phyloP scores from a whole-genome alignment of 805 yeast species.

The Cyberlindnera petersonii region DNA sequence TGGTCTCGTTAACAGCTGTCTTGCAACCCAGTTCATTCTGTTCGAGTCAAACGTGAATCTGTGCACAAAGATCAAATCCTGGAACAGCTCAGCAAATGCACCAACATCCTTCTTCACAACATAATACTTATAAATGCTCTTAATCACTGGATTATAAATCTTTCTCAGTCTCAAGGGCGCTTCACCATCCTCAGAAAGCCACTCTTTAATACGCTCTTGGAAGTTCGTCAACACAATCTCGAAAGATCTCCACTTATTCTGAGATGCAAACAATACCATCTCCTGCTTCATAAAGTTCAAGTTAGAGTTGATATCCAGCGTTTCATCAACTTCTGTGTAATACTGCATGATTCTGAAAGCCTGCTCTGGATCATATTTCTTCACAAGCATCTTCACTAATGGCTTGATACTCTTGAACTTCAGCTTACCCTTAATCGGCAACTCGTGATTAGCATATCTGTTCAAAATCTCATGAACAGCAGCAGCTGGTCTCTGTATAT shows the following conservation, averaged over 20 bases:
- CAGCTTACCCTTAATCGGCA: slow-evolving; percentile 23
- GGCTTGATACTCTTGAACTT: slow-evolving; percentile 35
- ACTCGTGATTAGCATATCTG: slow-evolving; percentile 22
- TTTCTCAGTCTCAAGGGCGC: slow-evolving; percentile 25
- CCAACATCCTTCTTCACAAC: slow-evolving; percentile 1
- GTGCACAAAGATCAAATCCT: slow-evolving; percentile 24
- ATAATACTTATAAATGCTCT: slow-evolving; percentile 11
- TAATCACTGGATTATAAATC: slow-evolving; percentile 21
- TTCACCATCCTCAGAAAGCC: slow-evolving; percentile 15
- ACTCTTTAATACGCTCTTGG: slow-evolving; percentile 19
- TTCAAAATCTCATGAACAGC: slow-evolving; percentile 31
- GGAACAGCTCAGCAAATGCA: slow-evolving; percentile 14
- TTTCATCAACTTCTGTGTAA: slow-evolving; percentile 29
- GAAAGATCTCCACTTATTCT: slow-evolving; percentile 31
- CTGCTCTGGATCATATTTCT: slow-evolving; percentile 29
- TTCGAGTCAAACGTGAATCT: slow-evolving; percentile 30
- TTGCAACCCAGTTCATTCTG: slow-evolving; percentile 31
- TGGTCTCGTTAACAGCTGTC: slow-evolving; percentile 26
- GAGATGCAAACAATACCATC: slow-evolving; percentile 28
- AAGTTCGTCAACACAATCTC: slow-evolving; percentile 24
- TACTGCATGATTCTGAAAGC: slow-evolving; percentile 32
- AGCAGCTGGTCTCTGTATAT: slow-evolving; percentile 28
- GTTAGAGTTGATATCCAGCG: slow-evolving; percentile 21
- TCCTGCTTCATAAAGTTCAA: slow-evolving; percentile 31
- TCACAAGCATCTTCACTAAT: slow-evolving; percentile 31